Evolutionary conservation across 169 alveolate genomes (phyloP), one percentile per base, ranked within the genome.

Genomic region (Plasmodium berghei): DNA sequence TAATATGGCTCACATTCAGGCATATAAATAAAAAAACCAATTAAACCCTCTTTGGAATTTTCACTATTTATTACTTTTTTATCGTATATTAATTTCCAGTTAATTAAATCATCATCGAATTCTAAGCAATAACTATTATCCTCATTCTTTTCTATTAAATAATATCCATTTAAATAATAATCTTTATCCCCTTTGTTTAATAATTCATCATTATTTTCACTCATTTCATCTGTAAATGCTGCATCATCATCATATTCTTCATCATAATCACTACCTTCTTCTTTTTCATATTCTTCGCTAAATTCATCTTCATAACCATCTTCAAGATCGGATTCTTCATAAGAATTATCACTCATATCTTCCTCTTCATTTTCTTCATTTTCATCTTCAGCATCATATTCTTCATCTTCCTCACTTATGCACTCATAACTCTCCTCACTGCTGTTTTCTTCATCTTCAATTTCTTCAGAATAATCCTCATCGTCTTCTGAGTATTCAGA

Each of bases 1-100:
- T 86, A 71, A 26, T 20, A 20, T 28, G 72, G 77, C 63, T 72
- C 91, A 71, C 87, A 86, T 8, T 86, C 87, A 16, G 91, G 91
- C 77, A 86, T 71, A 63, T 86, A 86, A 20, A 86, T 86, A 28
- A 86, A 86, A n/a, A 86, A 59, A 8, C 87, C 87, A 9, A 86
- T 71, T 56, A 86, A 72, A 24, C 91, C 91, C 66, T 86, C 91
- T 56, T 86, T 86, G 18, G 87, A 40, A 22, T 61, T 71, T 20
- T 20, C 87, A 70, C 5, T 58, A 45, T 72, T 86, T 46, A 86
- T 86, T 42, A 69, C 16, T 46, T 86, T 86, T 26, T 66, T 63
- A 71, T 86, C 87, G 34, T 86, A 86, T 18, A 40, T 71, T 55
- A 86, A 63, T 20, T 70, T 86, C 91, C 91, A 86, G 34, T 86